Evolutionary conservation across 1,139 yeast genomes (phyloP), one percentile per base, ranked within the genome.

Genomic region (Suhomyces yuchorum): DNA sequence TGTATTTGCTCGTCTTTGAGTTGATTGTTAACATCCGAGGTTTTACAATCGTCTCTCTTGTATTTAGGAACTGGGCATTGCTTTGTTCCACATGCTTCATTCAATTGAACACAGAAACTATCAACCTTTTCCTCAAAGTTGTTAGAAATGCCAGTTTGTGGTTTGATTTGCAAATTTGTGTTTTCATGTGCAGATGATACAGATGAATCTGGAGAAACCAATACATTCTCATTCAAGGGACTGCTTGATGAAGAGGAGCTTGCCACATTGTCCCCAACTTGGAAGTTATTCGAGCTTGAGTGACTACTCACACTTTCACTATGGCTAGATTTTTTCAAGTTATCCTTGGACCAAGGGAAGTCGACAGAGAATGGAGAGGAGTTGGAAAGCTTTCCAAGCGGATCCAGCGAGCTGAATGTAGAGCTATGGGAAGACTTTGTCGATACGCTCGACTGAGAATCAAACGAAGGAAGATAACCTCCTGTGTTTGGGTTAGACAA

Each of bases 11-110:
- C 42, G n/a, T 46, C 48, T 8, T 43, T 36, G 33, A 43, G 19
- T 32, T 17, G 48, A 9, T 24, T 34, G 8, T 52, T 43, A 26
- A 50, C 14, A 11, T 33, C 32, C 3, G 51, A 41, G 40, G 42
- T 34, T 35, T 50, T 46, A 55, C 60, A 40, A 56, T 56, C 50
- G 9, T 17, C 22, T 42, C 63, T 52, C 48, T 66, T 57, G 52
- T 56, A 65, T 60, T 80, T 78, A 8, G 96, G 96, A 8, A 84
- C 65, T 3, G 96, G 96, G 51, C 79, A 70, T 24, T 74, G 74
- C 60, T 75, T 83, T n/a, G 85, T 85, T 15, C 97, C 97, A 66
- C 98, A 92, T 0, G 92, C 97, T 62, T 83, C 79, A 53, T 81
- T 80, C 57, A 92, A 74, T 58, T 84, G 81, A 23, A 78, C 80